Base-by-base conservation (phyloP, 345 rosid species). In the Bruguiera gymnorhiza region DNA sequence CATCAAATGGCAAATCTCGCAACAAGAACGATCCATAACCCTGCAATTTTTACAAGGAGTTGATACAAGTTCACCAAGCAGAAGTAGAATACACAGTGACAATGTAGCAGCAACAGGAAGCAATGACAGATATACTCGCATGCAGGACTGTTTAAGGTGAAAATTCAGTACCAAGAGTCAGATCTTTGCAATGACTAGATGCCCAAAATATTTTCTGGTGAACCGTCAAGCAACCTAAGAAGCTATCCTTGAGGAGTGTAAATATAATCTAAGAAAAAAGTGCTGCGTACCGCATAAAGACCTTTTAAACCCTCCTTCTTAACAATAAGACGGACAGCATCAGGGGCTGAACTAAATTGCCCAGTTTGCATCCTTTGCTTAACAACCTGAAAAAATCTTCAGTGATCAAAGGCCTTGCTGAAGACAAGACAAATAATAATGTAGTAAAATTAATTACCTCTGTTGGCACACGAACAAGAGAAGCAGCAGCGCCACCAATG, bases 1-100 rank as follows among this genome's bases (percentile, higher is more conserved):
- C 99, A 80, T 95, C 99, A 82, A 95, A 95, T 34, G 98, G 97
- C 80, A 95, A 84, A 84, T 95, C 99, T 75, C 97, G 83, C 82
- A 95, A 70, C 34, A 92, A 73, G 73, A 92, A 92, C 2, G 99
- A 92, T 75, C 98, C 80, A 70, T 92, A 95, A 56, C 99, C 99
- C 99, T 95, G 70, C 39, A 79, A 31, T 66, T 69, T 66, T 64
- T 55, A 52, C 36, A 65, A 65, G 2, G 58, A 61, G 15, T 15
- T 34, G 58, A 56, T 9, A 3, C 4, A 24, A 24, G 39, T 3
- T 23, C 27, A 30, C 36, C 24, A 65, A 36, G 30, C 18, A 56
- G 18, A 19, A 58, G 27, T 55, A 34, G 27, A 20, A 31, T 24
- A 50, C 59, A 60, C 20, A 36, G 20, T 18, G 23, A 21, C 59